Evolutionary conservation across 257 asterid species (phyloP), one percentile per base, ranked within the genome.

Genomic region (Petunia axillaris): DNA sequence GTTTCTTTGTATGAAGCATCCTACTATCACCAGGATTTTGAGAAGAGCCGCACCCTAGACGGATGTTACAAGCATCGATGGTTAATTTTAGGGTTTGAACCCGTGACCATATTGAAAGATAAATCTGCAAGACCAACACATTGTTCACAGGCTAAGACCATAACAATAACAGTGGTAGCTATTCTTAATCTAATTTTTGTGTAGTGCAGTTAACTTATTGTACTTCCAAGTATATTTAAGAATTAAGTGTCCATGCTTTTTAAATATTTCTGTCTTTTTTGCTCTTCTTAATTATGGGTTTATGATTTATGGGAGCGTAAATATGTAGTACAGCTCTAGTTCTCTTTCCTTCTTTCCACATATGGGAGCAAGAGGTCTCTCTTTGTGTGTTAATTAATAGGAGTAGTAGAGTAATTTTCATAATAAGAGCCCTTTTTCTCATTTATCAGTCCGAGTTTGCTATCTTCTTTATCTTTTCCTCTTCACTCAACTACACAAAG

Each of bases 251-350:
- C 48, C 25, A 2, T 25, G 8, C 35, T 48, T 41, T 35, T 25
- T 4, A 48, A 25, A 7, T 71, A 48, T 4, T 25, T 9, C 6
- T 68, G 9, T 68, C 66, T 67, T 67, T 25, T 70, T 16, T 2
- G 8, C 25, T 25, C 11, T 46, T 71, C 2, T n/a, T 59, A 46
- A 1, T 46, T 25, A 25, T 71, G 40, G 77, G 41, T 71, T 46
- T 67, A 41, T 67, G 54, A 67, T 43, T 41, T 41, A 41, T 41
- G 54, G 38, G 75, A 54, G 15, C 54, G 14, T 37, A 39, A 48
- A 43, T 10, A 46, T 46, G 60, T 40, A 73, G 86, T 84, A 84
- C 80, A 84, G 73, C 50, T 25, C 25, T 70, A 70, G 16, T 80
- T 81, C 16, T 75, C 43, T 58, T 25, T 62, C 75, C 64, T 64